phyloP scores from a whole-genome alignment of 805 yeast genomes.

The Pichia pseudocactophila region DNA sequence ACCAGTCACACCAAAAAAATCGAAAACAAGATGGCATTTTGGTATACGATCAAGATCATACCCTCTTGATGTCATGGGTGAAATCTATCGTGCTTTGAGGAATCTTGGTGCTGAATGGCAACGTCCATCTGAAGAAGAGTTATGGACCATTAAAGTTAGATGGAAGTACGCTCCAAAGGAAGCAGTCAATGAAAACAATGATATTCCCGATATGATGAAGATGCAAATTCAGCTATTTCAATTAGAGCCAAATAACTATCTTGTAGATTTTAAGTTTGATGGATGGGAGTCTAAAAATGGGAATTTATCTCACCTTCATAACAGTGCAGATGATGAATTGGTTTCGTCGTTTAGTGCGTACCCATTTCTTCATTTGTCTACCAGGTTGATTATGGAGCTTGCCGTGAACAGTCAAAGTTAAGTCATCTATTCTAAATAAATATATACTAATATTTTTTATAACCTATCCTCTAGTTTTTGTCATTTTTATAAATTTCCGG shows the following conservation, averaged over 20 bases:
- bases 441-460: background rate
- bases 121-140: slow-evolving; percentile 85
- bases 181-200: slow-evolving; percentile 13
- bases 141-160: slow-evolving; percentile 92
- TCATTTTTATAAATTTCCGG: too few species aligned
- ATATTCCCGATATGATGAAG: slow-evolving; percentile 74
- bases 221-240: slow-evolving; percentile 96
- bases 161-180: slow-evolving; percentile 62
- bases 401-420: slow-evolving; percentile 80
- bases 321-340: slow-evolving; percentile 45
- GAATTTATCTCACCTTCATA: slow-evolving; percentile 28
- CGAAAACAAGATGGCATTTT: slow-evolving; percentile 96
- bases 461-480: too few species aligned
- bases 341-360: slow-evolving; percentile 90
- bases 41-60: slow-evolving; percentile 94
- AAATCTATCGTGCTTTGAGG: slow-evolving; percentile 87
- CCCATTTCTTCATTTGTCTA: slow-evolving; percentile 89
- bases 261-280: slow-evolving; percentile 95
- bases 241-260: slow-evolving; percentile 88
- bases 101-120: slow-evolving; percentile 97
- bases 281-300: slow-evolving; percentile 70
- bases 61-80: slow-evolving; percentile 98
- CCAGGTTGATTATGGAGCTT: slow-evolving; percentile 87
- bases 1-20: slow-evolving; percentile 60
- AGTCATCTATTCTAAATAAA: background rate